Evolutionary conservation across 495 filamentous ascomycete genomes (phyloP), one percentile per base, ranked within the genome.

Genomic region (Talaromyces wortmannii): DNA sequence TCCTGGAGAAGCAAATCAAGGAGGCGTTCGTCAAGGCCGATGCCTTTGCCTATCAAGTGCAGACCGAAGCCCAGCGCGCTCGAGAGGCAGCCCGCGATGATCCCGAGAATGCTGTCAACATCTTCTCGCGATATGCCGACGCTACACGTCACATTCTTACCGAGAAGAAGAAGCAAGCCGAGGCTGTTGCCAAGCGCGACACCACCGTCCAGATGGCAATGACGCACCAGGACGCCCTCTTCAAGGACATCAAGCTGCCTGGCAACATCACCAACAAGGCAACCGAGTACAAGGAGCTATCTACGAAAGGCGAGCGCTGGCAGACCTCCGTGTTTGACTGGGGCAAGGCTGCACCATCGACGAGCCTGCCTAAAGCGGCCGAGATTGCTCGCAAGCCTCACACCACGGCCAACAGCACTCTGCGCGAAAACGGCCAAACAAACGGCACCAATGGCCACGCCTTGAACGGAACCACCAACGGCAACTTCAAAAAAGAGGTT

Each of bases 251-350:
- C 68, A 81, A 87, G 48, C 80, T 98, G 1, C 92, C 92, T 23
- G 91, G 91, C 52, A 91, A 91, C 56, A 92, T 96, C 68, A 90
- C 88, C 53, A 87, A 81, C 74, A 97, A 96, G 81, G 92, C 94
- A 16, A 95, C 92, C 52, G 89, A 96, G 69, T 97, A 92, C 78
- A 90, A 84, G 69, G 84, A 97, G 45, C 77, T 96, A 42, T 89
- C 94, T 12, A 74, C 76, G 52, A 91, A 90, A 78, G 94, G 95
- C 49, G 87, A 97, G 61, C 86, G 85, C 68, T 98, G 94, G 94
- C 86, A 96, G 73, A 92, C 87, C 31, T 91, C 95, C 31, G 83
- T 98, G 63, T 98, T 98, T 78, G 85, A 81, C 62, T 86, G 97
- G 57, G 95, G 94, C 51, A 76, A 70, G n/a, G 90, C 92, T 6